Base-by-base conservation (phyloP, 805 yeast genomes). In the Debaryomyces hansenii region DNA sequence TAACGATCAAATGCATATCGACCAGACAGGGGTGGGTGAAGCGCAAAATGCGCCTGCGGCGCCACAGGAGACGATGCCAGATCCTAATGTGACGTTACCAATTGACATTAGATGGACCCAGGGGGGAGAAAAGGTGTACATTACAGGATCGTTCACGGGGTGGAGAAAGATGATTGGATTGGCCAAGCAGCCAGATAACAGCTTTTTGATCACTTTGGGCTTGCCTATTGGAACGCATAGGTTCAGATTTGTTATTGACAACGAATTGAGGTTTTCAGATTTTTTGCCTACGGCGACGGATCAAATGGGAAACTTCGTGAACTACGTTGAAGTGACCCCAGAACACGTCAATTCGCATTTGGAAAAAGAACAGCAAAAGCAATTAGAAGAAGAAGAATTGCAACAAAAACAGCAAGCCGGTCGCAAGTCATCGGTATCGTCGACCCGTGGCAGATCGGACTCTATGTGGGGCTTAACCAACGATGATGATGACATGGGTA, bases 81-180 rank as follows among this genome's bases (percentile, higher is more conserved):
- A 65, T 45, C 65, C 70, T 7, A 58, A 49, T 35, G 54, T 63
- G 5, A 67, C 70, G 5, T 62, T 72, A 10, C 83, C 83, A 1
- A 75, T 90, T 0, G 90, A 85, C 46, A 85, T 90, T 47, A 82
- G 82, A 53, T 92, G 99, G 99, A 84, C 83, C 14, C 96, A 92
- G 66, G 98, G 98, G n/a, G 99, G 99, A 50, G 80, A 80, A 41
- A 87, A 87, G 58, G 98, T 94, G 2, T 94, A 90, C 64, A 96
- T 92, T 11, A 94, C 97, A 31, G 99, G 99, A 41, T 87, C 97
- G 0, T 92, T 92, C 68, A 94, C 99, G 0, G 97, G 96, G 3
- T 94, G 99, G 98, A 77, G 97, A 55, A 92, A 91, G 67, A 92
- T 94, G 98, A 91, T 92, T 60, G 96, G 96, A 34, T 72, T 94